Percentiles rank a stretch among this genome's conserved stretches.
phyloP scores from a whole-genome alignment of 108 stramenopile species.

The Conticribra weissflogii region DNA sequence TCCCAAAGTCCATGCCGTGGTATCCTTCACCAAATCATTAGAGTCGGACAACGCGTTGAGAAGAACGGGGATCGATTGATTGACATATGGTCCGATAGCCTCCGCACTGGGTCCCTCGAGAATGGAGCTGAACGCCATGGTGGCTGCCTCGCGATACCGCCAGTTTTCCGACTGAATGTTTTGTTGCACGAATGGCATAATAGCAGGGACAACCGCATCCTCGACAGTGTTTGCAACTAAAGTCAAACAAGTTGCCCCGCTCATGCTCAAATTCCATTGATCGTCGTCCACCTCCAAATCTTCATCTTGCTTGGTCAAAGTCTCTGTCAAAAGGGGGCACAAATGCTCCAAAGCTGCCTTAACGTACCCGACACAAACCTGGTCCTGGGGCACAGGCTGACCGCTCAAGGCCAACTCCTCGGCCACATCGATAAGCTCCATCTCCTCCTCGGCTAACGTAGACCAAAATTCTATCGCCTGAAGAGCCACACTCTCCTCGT shows the following conservation, averaged over 20 bases:
- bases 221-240: slow-evolving; percentile 84
- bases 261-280: slow-evolving; percentile 83
- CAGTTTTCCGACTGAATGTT: slow-evolving; percentile 90
- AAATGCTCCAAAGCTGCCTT: slow-evolving; percentile 75
- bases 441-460: slow-evolving; percentile 90
- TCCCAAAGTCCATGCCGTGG: slow-evolving; percentile 91
- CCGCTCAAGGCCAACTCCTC: slow-evolving; percentile 56
- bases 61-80: slow-evolving; percentile 86
- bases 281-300: slow-evolving; percentile 82
- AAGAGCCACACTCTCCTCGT: slow-evolving; percentile 84
- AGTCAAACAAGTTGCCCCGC: slow-evolving; percentile 85
- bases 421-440: slow-evolving; percentile 79
- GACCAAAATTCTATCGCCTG: slow-evolving; percentile 97
- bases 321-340: slow-evolving; percentile 83
- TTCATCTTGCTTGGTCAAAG: slow-evolving; percentile 93
- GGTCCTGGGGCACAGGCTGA: slow-evolving; percentile 40
- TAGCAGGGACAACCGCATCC: slow-evolving; percentile 74
- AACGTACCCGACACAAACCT: slow-evolving; percentile 78
- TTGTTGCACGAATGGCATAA: slow-evolving; percentile 90
- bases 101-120: slow-evolving; percentile 85
- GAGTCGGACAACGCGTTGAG: slow-evolving; percentile 76
- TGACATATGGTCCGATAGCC: slow-evolving; percentile 78
- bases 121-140: slow-evolving; percentile 93
- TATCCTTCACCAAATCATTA: slow-evolving; percentile 88
- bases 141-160: slow-evolving; percentile 91